Evolutionary conservation across 139 green algal genomes (phyloP), one percentile per base, ranked within the genome.

Genomic region (Micromonas commoda): DNA sequence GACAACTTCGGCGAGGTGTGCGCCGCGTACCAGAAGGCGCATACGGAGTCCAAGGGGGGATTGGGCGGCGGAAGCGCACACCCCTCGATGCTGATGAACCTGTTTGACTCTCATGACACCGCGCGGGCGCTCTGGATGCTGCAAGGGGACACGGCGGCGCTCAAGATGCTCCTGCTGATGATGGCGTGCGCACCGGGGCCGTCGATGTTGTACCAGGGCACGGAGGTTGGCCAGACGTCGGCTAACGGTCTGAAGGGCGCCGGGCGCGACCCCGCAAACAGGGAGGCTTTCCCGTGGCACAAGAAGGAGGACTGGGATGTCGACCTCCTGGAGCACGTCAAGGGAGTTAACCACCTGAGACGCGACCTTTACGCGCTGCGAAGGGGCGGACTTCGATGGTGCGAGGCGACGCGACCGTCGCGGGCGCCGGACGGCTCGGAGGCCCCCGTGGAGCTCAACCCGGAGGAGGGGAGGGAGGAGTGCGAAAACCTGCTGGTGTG

Each of bases 221-320:
- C 24, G 24, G 60, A 68, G 60, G 60, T 68, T 29, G 60, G 60
- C 60, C 24, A 35, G 60, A 32, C 16, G 13, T 9, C 9, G 9
- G 45, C 45, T 9, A 9, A 23, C 45, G 45, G 45, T 57, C 16
- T 57, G 45, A 16, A 57, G 16, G 45, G 45, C 45, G 19, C 19
- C 24, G 60, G 60, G 5, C 60, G 60, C 60, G 60, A 68, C n/a
- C 60, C 60, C 19, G 13, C 9, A 5, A 68, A 35, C 5, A 16
- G 60, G 19, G 26, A 68, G 60, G 60, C 24, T 9, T 68, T 68
- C 28, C 60, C 60, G 24, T 68, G 60, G 60, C 60, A 68, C 28
- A 32, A 29, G 19, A 29, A 68, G 19, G 60, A 68, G 5, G 26
- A 29, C 19, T 68, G 60, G 60, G 60, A 68, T 23, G 26, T 24